Conservation (phyloP, 106 monocot genomes). For the Posidonia australis region DNA sequence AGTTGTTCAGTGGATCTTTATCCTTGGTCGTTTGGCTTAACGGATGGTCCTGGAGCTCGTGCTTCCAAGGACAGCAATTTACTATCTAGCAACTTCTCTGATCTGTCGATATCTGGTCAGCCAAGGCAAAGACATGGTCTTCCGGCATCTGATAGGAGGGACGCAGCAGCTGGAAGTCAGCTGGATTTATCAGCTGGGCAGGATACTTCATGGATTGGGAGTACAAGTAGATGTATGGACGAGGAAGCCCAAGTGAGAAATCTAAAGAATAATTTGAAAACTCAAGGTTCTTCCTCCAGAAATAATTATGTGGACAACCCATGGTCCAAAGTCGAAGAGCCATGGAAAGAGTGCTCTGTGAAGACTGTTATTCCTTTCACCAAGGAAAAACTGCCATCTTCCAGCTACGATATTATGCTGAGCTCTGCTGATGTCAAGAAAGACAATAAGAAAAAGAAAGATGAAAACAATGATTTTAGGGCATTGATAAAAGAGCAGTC, state of each 20-base stretch:
- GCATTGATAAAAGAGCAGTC: slow-evolving; percentile 28
- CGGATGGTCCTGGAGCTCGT: slow-evolving; percentile 12
- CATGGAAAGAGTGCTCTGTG: slow-evolving; percentile 44
- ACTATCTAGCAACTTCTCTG: slow-evolving; percentile 36
- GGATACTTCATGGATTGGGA: slow-evolving; percentile 9
- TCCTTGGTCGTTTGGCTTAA: slow-evolving; percentile 42
- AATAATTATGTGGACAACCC: slow-evolving; percentile 29
- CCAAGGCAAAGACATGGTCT: slow-evolving; percentile 12
- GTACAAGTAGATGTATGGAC: slow-evolving; percentile 13
- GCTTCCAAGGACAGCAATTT: slow-evolving; percentile 5
- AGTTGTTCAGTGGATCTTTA: slow-evolving; percentile 52
- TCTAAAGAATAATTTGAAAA: slow-evolving; percentile 11
- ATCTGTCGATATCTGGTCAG: slow-evolving; percentile 52
- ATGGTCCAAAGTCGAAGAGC: slow-evolving; percentile 47
- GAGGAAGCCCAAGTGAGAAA: slow-evolving; percentile 13
- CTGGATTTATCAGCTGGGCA: slow-evolving; percentile 19
- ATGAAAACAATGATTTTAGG: slow-evolving; percentile 13
- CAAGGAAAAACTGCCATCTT: slow-evolving; percentile 31
- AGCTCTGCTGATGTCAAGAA: slow-evolving; percentile 23
- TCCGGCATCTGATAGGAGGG: slow-evolving; percentile 22
- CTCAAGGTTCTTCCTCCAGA: slow-evolving; percentile 8
- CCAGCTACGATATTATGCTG: slow-evolving; percentile 22
- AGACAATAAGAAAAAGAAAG: slow-evolving; percentile 32
- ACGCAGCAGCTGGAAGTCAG: slow-evolving; percentile 15
- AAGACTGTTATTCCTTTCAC: slow-evolving; percentile 68